Conservation (phyloP, 305 asterid species). For the Fraxinus paxiana region DNA sequence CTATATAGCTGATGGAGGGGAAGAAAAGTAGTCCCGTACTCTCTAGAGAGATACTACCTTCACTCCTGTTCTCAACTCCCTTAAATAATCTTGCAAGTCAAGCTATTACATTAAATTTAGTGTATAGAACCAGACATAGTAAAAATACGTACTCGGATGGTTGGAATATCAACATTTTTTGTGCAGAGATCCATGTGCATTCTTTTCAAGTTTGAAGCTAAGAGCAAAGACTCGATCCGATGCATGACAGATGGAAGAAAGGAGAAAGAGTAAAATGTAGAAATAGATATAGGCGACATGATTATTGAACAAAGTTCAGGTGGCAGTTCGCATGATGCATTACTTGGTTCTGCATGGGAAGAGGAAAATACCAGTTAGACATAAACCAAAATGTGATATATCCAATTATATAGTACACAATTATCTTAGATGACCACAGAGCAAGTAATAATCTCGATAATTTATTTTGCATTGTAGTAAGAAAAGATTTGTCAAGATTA, state of each 20-base stretch:
- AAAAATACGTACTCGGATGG: constrained; percentile 40
- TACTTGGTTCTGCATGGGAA: constrained; percentile 41
- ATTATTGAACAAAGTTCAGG: constrained; percentile 67
- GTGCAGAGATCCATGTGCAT: constrained; percentile 39
- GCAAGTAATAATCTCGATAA: background rate
- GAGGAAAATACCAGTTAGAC: constrained; percentile 7
- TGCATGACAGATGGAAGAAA: constrained; percentile 70
- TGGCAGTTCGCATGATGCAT: constrained; percentile 53
- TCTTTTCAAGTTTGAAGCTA: constrained; percentile 56
- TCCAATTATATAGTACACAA: background rate
- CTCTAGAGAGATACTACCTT: background rate
- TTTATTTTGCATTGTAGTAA: background rate
- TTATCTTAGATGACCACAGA: background rate
- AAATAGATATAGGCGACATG: constrained; percentile 58
- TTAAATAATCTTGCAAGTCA: background rate
- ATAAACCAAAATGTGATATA: background rate
- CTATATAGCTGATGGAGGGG: background rate
- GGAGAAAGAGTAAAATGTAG: constrained; percentile 60
- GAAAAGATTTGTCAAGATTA: background rate
- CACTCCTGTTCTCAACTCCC: background rate
- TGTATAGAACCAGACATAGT: background rate
- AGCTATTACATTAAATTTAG: background rate
- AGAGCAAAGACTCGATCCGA: constrained; percentile 61
- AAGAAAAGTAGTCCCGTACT: background rate
- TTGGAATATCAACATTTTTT: constrained; percentile 47